Evolutionary conservation across 2,329 filamentous ascomycete genomes (phyloP).

Genomic region (Diaporthe helianthi): DNA sequence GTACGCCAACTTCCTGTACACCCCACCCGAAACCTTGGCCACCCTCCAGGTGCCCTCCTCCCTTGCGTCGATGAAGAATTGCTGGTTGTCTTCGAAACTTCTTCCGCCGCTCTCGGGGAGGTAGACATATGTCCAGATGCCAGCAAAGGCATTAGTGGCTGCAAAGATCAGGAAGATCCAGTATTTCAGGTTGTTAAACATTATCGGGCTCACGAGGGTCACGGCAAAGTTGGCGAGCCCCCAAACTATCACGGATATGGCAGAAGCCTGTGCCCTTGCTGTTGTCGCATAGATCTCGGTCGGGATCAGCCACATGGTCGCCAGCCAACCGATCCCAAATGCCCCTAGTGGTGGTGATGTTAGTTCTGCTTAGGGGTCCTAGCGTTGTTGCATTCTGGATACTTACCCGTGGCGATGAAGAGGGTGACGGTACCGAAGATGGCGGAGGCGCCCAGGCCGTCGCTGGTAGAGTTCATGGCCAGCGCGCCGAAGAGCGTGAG

Average conservation of each 20-base stretch:
- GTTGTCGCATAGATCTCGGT: slow-evolving; percentile 65
- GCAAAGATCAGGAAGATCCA: slow-evolving; percentile 65
- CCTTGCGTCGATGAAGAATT: slow-evolving; percentile 61
- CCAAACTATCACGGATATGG: slow-evolving; percentile 62
- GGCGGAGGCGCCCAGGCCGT: slow-evolving; percentile 50
- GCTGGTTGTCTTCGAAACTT: slow-evolving; percentile 66
- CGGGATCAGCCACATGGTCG: slow-evolving; percentile 65
- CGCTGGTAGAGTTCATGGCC: slow-evolving; percentile 44
- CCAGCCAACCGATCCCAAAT: slow-evolving; percentile 67
- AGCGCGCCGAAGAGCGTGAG: slow-evolving; percentile 59
- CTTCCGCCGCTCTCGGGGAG: slow-evolving; percentile 63
- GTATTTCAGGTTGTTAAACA: slow-evolving; percentile 61
- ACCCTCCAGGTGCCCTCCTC: slow-evolving; percentile 62
- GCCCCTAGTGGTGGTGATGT: too few relatives aligned
- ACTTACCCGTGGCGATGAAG: slow-evolving; percentile 65
- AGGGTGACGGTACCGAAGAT: slow-evolving; percentile 59
- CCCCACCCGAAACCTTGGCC: slow-evolving; percentile 57
- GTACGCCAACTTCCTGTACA: slow-evolving; percentile 43
- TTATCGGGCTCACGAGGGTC: slow-evolving; percentile 36
- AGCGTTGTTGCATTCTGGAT: too few relatives aligned
- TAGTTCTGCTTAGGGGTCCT: too few relatives aligned
- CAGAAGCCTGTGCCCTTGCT: slow-evolving; percentile 60
- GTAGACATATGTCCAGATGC: slow-evolving; percentile 58
- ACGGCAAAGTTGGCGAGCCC: slow-evolving; percentile 61
- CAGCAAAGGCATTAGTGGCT: slow-evolving; percentile 60